Evolutionary conservation across 768 basidiomycete species (phyloP), one percentile per base, ranked within the genome.

Genomic region (Postia placenta): DNA sequence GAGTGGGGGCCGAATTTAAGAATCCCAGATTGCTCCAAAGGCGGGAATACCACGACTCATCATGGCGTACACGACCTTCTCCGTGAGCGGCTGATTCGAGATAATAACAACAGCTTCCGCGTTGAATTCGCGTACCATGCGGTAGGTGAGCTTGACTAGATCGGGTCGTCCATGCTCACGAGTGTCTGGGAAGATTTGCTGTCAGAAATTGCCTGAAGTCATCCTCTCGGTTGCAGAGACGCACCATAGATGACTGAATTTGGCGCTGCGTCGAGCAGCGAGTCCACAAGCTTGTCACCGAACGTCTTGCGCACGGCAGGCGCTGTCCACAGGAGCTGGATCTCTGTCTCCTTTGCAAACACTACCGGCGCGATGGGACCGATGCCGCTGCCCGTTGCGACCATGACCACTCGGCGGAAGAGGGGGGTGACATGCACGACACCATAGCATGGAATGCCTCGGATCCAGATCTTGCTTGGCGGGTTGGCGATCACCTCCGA

Each of bases 21-120:
- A 79, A 58, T 82, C 78, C 76, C 76, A 81, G 52, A 80, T 80
- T 5, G 78, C 76, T 23, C 79, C 79, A 52, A 78, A 82, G 2
- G 78, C 78, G n/a, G 79, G 77, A 45, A 81, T 78, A 2, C 78
- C 79, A 49, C 78, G 60, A 56, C 74, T 77, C 68, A 72, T 75
- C 74, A 78, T 75, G 15, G 78, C 79, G 57, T 79, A 81, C 24
- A 80, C 79, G 17, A 81, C 67, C 58, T 79, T 79, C 45, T 70
- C 62, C 27, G 79, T 81, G 25, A 81, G 61, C 52, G 70, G 76
- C 56, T 76, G 76, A 59, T 82, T 81, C 20, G 79, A 79, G 52
- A 81, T 81, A 22, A 80, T 69, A 45, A 73, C 72, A 6, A 82
- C 79, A 7, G 79, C 79, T 59, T 68, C 66, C 1, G 68, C 68